Evolutionary conservation across 2,329 filamentous ascomycete genomes (phyloP).

Genomic region (Penicillium sp.): DNA sequence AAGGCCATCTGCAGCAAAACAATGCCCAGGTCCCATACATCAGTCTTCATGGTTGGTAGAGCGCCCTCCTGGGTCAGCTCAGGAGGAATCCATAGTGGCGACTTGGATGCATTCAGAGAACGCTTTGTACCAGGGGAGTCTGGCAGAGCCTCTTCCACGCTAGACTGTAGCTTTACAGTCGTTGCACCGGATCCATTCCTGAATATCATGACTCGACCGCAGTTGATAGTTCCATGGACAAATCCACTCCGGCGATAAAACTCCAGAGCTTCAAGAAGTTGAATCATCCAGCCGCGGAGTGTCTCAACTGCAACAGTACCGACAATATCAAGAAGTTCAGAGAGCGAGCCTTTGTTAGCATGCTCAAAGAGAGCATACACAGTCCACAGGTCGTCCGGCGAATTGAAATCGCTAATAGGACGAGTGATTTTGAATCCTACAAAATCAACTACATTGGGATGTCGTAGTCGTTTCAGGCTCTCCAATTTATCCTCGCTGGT

Average conservation of each 20-base stretch:
- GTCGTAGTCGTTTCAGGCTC: slow-evolving; percentile 69
- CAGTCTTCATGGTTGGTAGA: slow-evolving; percentile 68
- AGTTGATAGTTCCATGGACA: slow-evolving; percentile 79
- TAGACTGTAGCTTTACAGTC: slow-evolving; percentile 56
- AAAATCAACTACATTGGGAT: slow-evolving; percentile 75
- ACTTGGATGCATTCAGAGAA: slow-evolving; percentile 61
- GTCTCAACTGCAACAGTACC: slow-evolving; percentile 72
- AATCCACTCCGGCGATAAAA: slow-evolving; percentile 84
- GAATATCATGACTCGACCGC: slow-evolving; percentile 76
- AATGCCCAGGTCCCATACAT: slow-evolving; percentile 93
- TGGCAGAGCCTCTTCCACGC: slow-evolving; percentile 53
- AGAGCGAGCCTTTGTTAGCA: slow-evolving; percentile 78
- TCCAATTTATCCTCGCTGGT: slow-evolving; percentile 75
- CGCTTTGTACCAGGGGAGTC: slow-evolving; percentile 46
- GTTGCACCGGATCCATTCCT: slow-evolving; percentile 68
- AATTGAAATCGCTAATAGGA: slow-evolving; percentile 41
- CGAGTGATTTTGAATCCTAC: slow-evolving; percentile 79
- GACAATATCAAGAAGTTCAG: slow-evolving; percentile 77
- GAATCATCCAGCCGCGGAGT: slow-evolving; percentile 85
- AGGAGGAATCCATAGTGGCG: slow-evolving; percentile 79
- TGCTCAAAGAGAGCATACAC: slow-evolving; percentile 74
- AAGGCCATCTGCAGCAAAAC: slow-evolving; percentile 94
- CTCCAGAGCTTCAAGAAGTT: slow-evolving; percentile 83
- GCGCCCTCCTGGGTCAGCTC: slow-evolving; percentile 66
- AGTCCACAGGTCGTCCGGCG: slow-evolving; percentile 59